These are phyloP conservation scores for Arabidopsis hybrid DNA, from an alignment of 441 rosid species.

Conservation along the genomic window DNA sequence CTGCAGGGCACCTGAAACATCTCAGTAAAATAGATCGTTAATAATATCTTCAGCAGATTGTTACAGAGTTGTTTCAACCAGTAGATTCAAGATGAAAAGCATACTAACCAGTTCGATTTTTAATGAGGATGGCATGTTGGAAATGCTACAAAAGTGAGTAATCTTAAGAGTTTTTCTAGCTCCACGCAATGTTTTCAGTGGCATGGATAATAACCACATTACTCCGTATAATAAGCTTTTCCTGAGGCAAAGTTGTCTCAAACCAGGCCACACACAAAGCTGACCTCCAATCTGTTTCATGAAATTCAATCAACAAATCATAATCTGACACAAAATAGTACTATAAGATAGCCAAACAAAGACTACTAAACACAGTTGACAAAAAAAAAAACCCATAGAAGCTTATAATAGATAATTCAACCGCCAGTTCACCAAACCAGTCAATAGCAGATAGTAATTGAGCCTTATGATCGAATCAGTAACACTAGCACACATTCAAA, in stretches of 20 bases:
- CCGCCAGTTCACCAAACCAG: conserved; percentile 2
- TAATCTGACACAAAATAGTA: conserved; percentile 5
- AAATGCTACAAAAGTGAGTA: conserved; percentile 85
- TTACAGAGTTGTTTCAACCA: neutral
- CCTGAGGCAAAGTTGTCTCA: conserved; percentile 78
- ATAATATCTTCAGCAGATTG: neutral
- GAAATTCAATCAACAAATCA: conserved; percentile 10
- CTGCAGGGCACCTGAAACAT: conserved; percentile 84
- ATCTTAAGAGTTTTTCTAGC: conserved; percentile 89
- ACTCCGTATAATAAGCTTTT: conserved; percentile 87
- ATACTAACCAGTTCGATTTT: conserved; percentile 87
- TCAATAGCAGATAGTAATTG: conserved; percentile 2
- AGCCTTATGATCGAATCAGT: neutral
- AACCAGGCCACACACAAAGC: conserved; percentile 79
- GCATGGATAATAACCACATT: conserved; percentile 72
- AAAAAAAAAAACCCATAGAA: neutral
- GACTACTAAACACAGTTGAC: neutral
- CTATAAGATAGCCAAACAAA: neutral
- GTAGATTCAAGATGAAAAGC: neutral
- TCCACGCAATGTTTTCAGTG: conserved; percentile 87
- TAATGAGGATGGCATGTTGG: conserved; percentile 74
- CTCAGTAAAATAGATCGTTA: neutral
- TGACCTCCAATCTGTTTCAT: conserved; percentile 58
- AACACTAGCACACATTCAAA: neutral
- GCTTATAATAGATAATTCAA: conserved; percentile 5